These are phyloP conservation scores for Eremothecium gossypii DNA, from an alignment of 1,139 yeast genomes.

Conservation along the genomic window DNA sequence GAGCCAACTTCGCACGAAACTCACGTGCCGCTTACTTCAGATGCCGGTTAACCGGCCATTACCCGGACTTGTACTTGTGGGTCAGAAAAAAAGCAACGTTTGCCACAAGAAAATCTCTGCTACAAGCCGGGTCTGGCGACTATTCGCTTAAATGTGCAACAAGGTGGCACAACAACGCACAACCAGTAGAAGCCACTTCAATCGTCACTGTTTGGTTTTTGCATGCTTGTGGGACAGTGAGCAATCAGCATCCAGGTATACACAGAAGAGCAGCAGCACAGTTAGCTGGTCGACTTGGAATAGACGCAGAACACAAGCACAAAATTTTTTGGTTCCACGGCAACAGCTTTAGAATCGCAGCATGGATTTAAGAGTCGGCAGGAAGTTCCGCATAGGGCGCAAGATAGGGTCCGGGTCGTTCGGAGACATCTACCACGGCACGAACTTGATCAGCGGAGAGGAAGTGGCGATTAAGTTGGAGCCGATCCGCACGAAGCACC, in stretches of 20 bases:
- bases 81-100: neutral
- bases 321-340: constrained; percentile 1
- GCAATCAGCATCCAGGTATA: neutral
- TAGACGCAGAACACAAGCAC: neutral
- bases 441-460: constrained; percentile 90
- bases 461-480: constrained; percentile 96
- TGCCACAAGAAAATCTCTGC: constrained; percentile 1
- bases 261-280: neutral
- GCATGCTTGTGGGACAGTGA: neutral
- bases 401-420: constrained; percentile 97
- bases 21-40: too few species aligned
- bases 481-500: constrained; percentile 84
- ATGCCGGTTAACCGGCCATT: too few species aligned
- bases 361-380: constrained; percentile 82
- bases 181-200: neutral
- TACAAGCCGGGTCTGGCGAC: neutral
- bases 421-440: constrained; percentile 91
- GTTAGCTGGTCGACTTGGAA: neutral
- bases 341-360: constrained; percentile 1
- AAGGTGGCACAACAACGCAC: neutral
- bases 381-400: constrained; percentile 89
- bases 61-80: neutral
- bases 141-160: neutral
- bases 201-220: neutral
- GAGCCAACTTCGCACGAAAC: neutral